Percentiles rank a stretch among this genome's conserved stretches.
These are phyloP conservation scores for Oldenlandia corymbosa DNA, from an alignment of 257 asterid species.

Conservation along the genomic window DNA sequence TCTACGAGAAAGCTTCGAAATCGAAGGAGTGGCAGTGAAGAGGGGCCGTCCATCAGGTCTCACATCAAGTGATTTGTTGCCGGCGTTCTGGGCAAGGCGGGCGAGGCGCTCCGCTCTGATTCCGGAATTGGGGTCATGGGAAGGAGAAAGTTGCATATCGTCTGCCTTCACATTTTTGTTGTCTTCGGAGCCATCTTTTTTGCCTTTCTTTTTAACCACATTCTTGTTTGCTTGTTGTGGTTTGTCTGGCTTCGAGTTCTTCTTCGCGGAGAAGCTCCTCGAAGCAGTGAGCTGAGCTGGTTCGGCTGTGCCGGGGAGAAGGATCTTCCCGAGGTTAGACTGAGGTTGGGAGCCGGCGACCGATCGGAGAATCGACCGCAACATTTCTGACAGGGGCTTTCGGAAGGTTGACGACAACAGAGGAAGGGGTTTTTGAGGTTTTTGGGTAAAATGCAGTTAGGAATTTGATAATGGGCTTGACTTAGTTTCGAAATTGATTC, in stretches of 20 bases:
- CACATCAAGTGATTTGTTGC: slow-evolving; percentile 60
- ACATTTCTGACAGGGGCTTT: slow-evolving; percentile 33
- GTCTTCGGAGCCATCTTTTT: slow-evolving; percentile 6
- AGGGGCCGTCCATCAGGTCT: slow-evolving; percentile 80
- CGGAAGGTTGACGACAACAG: background rate
- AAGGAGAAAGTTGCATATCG: slow-evolving; percentile 26
- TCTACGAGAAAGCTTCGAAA: slow-evolving; percentile 46
- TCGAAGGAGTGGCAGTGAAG: slow-evolving; percentile 50
- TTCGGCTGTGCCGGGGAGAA: slow-evolving; percentile 19
- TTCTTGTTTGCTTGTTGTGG: slow-evolving; percentile 3
- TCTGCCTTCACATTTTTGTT: slow-evolving; percentile 24
- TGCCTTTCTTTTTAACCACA: slow-evolving; percentile 5
- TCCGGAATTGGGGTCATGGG: slow-evolving; percentile 31
- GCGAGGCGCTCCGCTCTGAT: slow-evolving; percentile 61
- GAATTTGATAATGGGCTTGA: slow-evolving; percentile 1
- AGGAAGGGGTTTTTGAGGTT: slow-evolving; percentile 3
- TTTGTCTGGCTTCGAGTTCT: slow-evolving; percentile 33
- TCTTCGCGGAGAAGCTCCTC: slow-evolving; percentile 50
- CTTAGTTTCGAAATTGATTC: too few relatives aligned
- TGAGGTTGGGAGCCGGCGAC: slow-evolving; percentile 21
- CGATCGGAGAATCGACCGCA: slow-evolving; percentile 66
- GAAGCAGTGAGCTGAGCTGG: slow-evolving; percentile 27
- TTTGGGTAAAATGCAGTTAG: background rate
- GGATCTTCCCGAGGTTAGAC: background rate
- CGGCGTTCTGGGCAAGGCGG: slow-evolving; percentile 63